Evolutionary conservation across 768 basidiomycete species (phyloP).

Genomic region (Amanita jacksonii): DNA sequence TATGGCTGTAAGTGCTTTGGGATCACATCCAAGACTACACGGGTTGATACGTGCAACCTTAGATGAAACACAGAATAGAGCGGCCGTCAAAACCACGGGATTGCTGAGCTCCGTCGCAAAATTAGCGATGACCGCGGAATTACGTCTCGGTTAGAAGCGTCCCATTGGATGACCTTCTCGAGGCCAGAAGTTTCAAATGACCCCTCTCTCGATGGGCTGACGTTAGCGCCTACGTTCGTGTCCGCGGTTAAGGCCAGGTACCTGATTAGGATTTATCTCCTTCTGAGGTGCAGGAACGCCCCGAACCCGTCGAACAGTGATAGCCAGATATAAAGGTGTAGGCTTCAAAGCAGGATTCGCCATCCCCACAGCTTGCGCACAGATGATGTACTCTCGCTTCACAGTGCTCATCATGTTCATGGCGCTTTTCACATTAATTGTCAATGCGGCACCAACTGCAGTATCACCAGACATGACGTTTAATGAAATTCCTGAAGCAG

Average conservation of each 20-base stretch:
- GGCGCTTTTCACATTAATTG: slow-evolving; percentile 5
- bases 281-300: background rate
- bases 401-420: slow-evolving; percentile 6
- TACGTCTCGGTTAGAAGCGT: background rate
- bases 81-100: no score
- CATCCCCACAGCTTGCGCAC: no score
- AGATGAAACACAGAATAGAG: no score
- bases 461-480: background rate
- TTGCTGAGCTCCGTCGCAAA: background rate
- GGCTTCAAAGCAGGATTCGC: no score
- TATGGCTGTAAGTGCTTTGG: no score
- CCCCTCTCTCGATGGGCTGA: slow-evolving; percentile 1
- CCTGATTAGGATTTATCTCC: background rate
- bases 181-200: background rate
- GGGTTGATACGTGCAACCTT: no score
- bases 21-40: no score
- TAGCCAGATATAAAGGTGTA: no score
- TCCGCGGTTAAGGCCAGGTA: slow-evolving; percentile 3
- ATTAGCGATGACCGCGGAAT: slow-evolving; percentile 6
- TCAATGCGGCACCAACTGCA: slow-evolving; percentile 3
- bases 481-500: background rate
- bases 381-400: slow-evolving; percentile 6
- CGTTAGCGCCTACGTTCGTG: background rate
- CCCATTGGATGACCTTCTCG: background rate
- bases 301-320: background rate